Conservation (phyloP, 768 basidiomycete genomes). For the Amylocystis lapponica region DNA sequence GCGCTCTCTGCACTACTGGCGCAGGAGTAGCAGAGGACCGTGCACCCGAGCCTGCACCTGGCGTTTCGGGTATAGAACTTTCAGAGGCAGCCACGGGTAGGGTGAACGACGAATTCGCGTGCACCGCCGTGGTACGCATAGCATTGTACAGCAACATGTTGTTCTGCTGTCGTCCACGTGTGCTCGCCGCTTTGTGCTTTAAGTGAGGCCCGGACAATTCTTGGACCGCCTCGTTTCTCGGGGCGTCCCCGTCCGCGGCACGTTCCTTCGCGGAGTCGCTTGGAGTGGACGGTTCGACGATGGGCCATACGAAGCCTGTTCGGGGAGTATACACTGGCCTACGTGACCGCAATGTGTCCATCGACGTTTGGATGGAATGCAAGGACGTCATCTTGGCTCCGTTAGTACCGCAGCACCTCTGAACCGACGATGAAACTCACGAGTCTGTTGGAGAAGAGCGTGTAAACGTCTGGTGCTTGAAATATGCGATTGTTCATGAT, state of each 20-base stretch:
- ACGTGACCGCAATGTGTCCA: conserved; percentile 66
- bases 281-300: conserved; percentile 48
- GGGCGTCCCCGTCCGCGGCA: conserved; percentile 12
- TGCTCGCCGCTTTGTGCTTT: conserved; percentile 18
- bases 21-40: conserved; percentile 30
- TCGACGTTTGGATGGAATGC: conserved; percentile 67
- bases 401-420: neutral
- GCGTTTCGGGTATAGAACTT: conserved; percentile 21
- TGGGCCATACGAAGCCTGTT: conserved; percentile 82
- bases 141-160: conserved; percentile 66
- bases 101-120: conserved; percentile 51
- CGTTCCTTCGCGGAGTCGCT: conserved; percentile 38
- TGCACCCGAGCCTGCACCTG: conserved; percentile 17
- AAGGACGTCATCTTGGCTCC: conserved; percentile 57
- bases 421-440: conserved; percentile 34
- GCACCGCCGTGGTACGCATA: conserved; percentile 73
- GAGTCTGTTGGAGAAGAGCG: conserved; percentile 77
- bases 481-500: conserved; percentile 88
- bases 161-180: conserved; percentile 45
- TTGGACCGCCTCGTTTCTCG: conserved; percentile 9
- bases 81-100: conserved; percentile 31
- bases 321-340: conserved; percentile 81
- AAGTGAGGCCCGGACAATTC: conserved; percentile 14
- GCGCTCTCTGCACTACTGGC: conserved; percentile 18
- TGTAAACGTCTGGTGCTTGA: conserved; percentile 81